These are phyloP conservation scores for Aureobasidium lini DNA, from an alignment of 2,329 filamentous ascomycete species.

Conservation along the genomic window DNA sequence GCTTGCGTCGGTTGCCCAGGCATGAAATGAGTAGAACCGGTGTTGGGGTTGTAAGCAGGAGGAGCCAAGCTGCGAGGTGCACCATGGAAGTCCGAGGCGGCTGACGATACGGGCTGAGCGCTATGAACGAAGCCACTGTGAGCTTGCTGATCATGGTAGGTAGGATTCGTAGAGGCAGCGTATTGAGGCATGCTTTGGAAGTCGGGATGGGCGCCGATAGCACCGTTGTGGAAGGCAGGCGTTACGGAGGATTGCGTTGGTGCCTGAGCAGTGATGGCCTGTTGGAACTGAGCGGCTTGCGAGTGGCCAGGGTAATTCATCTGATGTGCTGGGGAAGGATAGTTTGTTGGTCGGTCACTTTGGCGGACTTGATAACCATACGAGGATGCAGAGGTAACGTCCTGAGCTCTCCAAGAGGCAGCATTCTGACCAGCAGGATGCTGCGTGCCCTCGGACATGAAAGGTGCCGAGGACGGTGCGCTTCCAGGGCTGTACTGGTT, in stretches of 20 bases:
- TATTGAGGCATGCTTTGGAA: constrained; percentile 12
- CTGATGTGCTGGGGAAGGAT: not conserved
- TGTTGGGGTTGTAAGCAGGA: constrained; percentile 2
- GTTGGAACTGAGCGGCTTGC: constrained; percentile 11
- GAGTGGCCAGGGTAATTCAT: constrained; percentile 1
- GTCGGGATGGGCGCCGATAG: not conserved
- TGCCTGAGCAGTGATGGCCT: not conserved
- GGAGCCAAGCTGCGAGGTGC: constrained; percentile 4
- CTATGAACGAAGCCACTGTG: not conserved
- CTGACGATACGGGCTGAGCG: not conserved
- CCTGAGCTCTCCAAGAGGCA: constrained; percentile 9
- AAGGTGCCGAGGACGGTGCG: not conserved
- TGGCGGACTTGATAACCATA: constrained; percentile 8
- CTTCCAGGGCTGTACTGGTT: constrained; percentile 4
- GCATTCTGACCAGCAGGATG: not conserved
- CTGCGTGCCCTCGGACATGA: constrained; percentile 3
- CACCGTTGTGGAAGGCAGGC: constrained; percentile 6
- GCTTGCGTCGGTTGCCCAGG: not conserved
- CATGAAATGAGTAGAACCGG: constrained; percentile 8
- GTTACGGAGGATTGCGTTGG: not conserved
- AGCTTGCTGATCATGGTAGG: constrained; percentile 4
- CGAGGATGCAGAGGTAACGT: not conserved
- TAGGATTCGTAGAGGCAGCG: not conserved
- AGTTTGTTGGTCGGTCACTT: not conserved
- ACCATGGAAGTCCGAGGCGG: not conserved